phyloP scores from a whole-genome alignment of 2,329 filamentous ascomycete species.

The Phialocephala subalpina region DNA sequence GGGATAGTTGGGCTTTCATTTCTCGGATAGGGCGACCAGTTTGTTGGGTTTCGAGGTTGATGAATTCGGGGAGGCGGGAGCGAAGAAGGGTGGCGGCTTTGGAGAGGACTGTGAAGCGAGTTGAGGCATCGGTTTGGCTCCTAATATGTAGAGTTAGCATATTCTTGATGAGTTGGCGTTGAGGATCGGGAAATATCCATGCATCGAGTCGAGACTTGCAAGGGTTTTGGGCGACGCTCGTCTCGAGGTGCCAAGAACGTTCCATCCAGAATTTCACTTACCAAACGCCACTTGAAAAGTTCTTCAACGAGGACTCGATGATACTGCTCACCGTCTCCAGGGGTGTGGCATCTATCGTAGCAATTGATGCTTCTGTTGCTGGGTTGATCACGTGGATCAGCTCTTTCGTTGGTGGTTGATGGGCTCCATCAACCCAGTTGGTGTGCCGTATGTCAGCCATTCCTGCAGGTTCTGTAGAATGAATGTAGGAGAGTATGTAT shows the following conservation, averaged over 20 bases:
- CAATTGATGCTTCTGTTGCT: constrained; percentile 30
- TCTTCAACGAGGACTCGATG: constrained; percentile 28
- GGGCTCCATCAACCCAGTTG: constrained; percentile 35
- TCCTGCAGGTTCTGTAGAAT: too few relatives aligned
- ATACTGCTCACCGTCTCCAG: constrained; percentile 24
- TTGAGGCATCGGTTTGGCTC: constrained; percentile 32
- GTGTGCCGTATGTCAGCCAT: constrained; percentile 18
- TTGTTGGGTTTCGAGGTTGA: constrained; percentile 70
- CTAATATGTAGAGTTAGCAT: constrained; percentile 1
- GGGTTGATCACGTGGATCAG: constrained; percentile 32
- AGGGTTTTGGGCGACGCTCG: too few relatives aligned
- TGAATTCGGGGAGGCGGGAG: constrained; percentile 60
- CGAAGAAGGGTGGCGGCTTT: constrained; percentile 63
- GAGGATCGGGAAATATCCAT: neutral
- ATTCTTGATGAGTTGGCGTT: neutral
- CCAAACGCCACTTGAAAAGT: constrained; percentile 30
- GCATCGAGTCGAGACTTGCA: too few relatives aligned
- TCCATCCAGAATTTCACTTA: neutral
- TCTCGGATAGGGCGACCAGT: constrained; percentile 74
- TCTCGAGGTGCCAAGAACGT: neutral
- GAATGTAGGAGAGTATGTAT: too few relatives aligned
- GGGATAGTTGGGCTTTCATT: constrained; percentile 74
- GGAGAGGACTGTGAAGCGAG: constrained; percentile 68
- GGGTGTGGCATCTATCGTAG: constrained; percentile 34
- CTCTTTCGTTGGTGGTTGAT: constrained; percentile 22